Conservation (phyloP, 2,329 filamentous ascomycete species). For the Leptographium procerum region DNA sequence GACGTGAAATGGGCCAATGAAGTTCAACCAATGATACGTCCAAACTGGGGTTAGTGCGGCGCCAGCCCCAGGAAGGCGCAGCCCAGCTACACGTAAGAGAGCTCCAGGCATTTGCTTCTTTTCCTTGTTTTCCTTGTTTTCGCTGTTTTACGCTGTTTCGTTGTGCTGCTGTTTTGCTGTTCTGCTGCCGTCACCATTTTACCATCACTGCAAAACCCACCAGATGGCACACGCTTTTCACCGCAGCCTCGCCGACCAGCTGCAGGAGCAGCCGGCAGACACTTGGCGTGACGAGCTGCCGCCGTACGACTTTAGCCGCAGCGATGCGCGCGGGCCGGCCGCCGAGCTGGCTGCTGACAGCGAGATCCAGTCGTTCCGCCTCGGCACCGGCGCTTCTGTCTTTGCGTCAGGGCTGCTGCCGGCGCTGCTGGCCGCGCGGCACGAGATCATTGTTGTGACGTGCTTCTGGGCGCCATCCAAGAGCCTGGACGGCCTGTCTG, state of each 20-base stretch:
- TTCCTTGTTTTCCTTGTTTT: too few species aligned
- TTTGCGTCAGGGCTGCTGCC: conserved; percentile 46
- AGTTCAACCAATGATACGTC: not conserved
- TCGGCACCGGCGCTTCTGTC: conserved; percentile 48
- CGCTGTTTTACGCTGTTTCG: too few species aligned
- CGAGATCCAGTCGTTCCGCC: conserved; percentile 32
- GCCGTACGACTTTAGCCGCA: conserved; percentile 32
- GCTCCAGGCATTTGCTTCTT: not conserved
- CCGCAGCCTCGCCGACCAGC: conserved; percentile 13
- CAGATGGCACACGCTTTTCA: conserved; percentile 11
- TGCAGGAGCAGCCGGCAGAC: conserved; percentile 7
- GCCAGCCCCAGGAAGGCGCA: not conserved
- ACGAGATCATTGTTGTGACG: conserved; percentile 13
- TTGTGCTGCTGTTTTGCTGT: not conserved
- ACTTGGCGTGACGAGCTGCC: conserved; percentile 29
- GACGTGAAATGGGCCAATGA: not conserved
- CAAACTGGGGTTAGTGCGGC: not conserved
- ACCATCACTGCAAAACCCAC: not conserved
- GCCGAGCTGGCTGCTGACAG: conserved; percentile 34
- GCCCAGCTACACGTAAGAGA: too few species aligned
- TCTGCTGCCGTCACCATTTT: not conserved
- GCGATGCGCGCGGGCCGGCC: conserved; percentile 19
- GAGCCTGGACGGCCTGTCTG: conserved; percentile 44
- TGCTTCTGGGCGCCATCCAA: conserved; percentile 39
- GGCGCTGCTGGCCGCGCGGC: conserved; percentile 34